A percentile compares a stretch with the other conserved stretches of the same genome.
Conservation (phyloP, 805 yeast genomes). For the Metschnikowia baotianmanensis region DNA sequence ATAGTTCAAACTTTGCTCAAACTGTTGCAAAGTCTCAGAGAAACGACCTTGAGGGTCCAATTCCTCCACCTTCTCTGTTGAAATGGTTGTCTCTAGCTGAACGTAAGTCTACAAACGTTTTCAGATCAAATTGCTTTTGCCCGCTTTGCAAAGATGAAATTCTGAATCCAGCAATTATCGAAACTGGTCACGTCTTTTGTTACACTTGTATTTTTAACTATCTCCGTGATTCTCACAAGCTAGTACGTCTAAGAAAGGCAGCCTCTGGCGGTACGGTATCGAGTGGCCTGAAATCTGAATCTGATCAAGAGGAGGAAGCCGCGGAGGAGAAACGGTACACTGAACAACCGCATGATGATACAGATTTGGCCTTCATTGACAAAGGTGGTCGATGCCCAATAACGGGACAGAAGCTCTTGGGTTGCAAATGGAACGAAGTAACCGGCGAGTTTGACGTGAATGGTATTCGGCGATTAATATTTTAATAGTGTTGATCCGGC, state of each 20-base stretch:
- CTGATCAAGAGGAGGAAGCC: conserved; percentile 4
- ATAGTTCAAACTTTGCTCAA: conserved; percentile 66
- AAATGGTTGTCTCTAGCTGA: conserved; percentile 16
- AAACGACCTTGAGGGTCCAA: conserved; percentile 43
- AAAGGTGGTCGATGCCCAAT: conserved; percentile 79
- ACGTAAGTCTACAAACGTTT: conserved; percentile 20
- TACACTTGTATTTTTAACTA: conserved; percentile 78
- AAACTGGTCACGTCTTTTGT: conserved; percentile 89
- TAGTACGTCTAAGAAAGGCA: conserved; percentile 22
- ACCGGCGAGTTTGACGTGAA: conserved; percentile 66
- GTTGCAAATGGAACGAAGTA: conserved; percentile 63
- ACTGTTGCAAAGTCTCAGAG: conserved; percentile 51
- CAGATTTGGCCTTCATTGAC: conserved; percentile 5
- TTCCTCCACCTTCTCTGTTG: conserved; percentile 47
- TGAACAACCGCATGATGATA: conserved; percentile 8
- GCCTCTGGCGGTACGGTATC: conserved; percentile 15
- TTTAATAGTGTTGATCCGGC: too few relatives aligned
- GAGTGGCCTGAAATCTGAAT: conserved; percentile 20
- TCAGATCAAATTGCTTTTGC: conserved; percentile 45
- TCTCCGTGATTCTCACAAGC: conserved; percentile 47
- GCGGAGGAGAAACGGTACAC: conserved; percentile 12
- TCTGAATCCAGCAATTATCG: conserved; percentile 80
- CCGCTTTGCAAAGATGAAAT: conserved; percentile 66
- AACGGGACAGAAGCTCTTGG: conserved; percentile 67
- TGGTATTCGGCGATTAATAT: conserved; percentile 72